These are phyloP conservation scores for Microthlaspi erraticum DNA, from an alignment of 345 rosid species.

Conservation along the genomic window DNA sequence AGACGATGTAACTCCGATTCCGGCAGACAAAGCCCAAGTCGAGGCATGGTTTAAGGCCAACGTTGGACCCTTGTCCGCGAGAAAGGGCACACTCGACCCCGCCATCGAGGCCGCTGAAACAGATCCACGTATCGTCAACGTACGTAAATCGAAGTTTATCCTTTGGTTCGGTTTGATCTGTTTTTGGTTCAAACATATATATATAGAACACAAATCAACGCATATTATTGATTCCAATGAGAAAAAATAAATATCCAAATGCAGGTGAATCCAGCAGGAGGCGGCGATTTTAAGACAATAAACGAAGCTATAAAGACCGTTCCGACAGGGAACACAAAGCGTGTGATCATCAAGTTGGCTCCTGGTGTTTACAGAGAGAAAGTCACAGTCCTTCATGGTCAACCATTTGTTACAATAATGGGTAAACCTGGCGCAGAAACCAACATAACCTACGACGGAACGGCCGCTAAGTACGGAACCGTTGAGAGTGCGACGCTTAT, in stretches of 20 bases:
- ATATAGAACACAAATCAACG: background rate
- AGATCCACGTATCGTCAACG: constrained; percentile 42
- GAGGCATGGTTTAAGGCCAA: constrained; percentile 50
- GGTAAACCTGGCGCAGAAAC: constrained; percentile 54
- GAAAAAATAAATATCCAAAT: background rate
- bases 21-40: constrained; percentile 45
- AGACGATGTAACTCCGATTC: constrained; percentile 46
- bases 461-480: constrained; percentile 56
- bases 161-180: background rate
- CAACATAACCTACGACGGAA: constrained; percentile 50
- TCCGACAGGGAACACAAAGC: constrained; percentile 54
- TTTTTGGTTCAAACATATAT: background rate
- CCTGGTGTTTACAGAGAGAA: constrained; percentile 63
- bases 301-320: constrained; percentile 57
- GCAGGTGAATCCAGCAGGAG: constrained; percentile 41
- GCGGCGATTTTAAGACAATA: constrained; percentile 53
- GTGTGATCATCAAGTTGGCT: constrained; percentile 61
- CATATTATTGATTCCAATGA: background rate
- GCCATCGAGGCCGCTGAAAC: constrained; percentile 55
- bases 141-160: constrained; percentile 25
- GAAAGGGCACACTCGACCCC: constrained; percentile 53
- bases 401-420: constrained; percentile 58
- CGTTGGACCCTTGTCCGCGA: constrained; percentile 28
- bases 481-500: constrained; percentile 45
- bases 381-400: constrained; percentile 50